A percentile compares a stretch with the other conserved stretches of the same genome.
Conservation (phyloP, 495 filamentous ascomycete genomes). For the Penicillium coprophilum region DNA sequence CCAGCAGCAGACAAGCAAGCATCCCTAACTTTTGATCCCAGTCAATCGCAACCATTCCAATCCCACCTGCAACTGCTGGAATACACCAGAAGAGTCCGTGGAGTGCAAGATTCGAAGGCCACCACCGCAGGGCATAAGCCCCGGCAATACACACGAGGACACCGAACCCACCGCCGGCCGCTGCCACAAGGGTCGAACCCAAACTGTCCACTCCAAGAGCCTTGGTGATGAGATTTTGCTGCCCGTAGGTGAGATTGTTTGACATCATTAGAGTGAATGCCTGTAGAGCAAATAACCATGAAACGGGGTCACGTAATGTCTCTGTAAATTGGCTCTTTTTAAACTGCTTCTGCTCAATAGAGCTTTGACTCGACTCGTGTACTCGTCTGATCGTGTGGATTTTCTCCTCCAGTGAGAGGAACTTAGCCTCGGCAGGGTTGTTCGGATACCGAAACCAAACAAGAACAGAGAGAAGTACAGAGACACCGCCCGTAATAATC, state of each 20-base stretch:
- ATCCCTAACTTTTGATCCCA: constrained; percentile 25
- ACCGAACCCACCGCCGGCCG: constrained; percentile 17
- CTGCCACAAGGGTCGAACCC: constrained; percentile 24
- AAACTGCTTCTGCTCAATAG: constrained; percentile 30
- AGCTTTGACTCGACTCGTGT: constrained; percentile 15
- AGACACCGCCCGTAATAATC: constrained; percentile 26
- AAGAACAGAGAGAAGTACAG: constrained; percentile 19
- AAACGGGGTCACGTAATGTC: constrained; percentile 22
- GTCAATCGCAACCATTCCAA: constrained; percentile 29
- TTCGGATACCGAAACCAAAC: constrained; percentile 21
- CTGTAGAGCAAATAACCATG: constrained; percentile 27
- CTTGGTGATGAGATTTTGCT: constrained; percentile 24
- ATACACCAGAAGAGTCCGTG: constrained; percentile 26
- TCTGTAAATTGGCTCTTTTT: constrained; percentile 23
- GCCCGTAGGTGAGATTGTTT: constrained; percentile 28
- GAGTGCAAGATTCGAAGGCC: background rate
- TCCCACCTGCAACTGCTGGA: constrained; percentile 28
- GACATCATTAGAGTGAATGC: constrained; percentile 27
- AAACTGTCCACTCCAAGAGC: constrained; percentile 20
- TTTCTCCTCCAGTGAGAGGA: constrained; percentile 21
- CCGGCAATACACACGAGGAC: constrained; percentile 11
- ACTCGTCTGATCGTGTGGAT: constrained; percentile 19
- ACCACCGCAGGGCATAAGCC: background rate
- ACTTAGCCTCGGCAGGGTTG: constrained; percentile 20
- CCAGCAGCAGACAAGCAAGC: constrained; percentile 25